Evolutionary conservation across 352 stramenopile species (phyloP).

Genomic region (Pythium aristosporum): DNA sequence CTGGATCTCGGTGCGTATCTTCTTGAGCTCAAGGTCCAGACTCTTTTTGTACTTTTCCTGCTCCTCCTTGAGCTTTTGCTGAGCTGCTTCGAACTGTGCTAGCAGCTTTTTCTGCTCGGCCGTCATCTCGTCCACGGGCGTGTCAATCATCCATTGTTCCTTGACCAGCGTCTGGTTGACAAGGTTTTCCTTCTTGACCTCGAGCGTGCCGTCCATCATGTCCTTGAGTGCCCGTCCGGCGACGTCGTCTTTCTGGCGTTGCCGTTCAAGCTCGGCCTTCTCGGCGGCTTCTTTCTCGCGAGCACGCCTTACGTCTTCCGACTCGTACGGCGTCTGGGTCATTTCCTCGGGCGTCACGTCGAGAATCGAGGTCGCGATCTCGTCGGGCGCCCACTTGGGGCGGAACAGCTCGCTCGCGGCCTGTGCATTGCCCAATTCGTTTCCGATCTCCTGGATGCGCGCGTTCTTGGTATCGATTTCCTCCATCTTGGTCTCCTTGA

Average conservation of each 20-base stretch:
- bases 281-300: slow-evolving; percentile 46
- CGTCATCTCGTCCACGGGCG: slow-evolving; percentile 50
- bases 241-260: slow-evolving; percentile 83
- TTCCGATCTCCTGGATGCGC: slow-evolving; percentile 85
- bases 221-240: slow-evolving; percentile 76
- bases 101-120: slow-evolving; percentile 61
- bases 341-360: slow-evolving; percentile 75
- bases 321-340: slow-evolving; percentile 84
- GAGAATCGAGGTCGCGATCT: slow-evolving; percentile 68
- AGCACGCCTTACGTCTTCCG: slow-evolving; percentile 53
- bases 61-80: slow-evolving; percentile 79
- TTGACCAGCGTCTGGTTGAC: slow-evolving; percentile 66
- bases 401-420: slow-evolving; percentile 41
- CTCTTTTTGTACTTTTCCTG: slow-evolving; percentile 91
- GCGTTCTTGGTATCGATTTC: slow-evolving; percentile 89
- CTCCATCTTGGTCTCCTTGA: slow-evolving; percentile 84
- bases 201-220: slow-evolving; percentile 95
- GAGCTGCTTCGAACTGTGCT: slow-evolving; percentile 41
- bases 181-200: slow-evolving; percentile 83
- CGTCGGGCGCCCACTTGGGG: slow-evolving; percentile 52
- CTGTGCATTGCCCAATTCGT: slow-evolving; percentile 43
- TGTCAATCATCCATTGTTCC: slow-evolving; percentile 88
- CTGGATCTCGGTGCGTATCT: slow-evolving; percentile 56
- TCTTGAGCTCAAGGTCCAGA: slow-evolving; percentile 80
- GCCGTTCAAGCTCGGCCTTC: slow-evolving; percentile 32